Evolutionary conservation across 2,329 filamentous ascomycete species (phyloP).

Genomic region (Aspergillus eucalypticola): DNA sequence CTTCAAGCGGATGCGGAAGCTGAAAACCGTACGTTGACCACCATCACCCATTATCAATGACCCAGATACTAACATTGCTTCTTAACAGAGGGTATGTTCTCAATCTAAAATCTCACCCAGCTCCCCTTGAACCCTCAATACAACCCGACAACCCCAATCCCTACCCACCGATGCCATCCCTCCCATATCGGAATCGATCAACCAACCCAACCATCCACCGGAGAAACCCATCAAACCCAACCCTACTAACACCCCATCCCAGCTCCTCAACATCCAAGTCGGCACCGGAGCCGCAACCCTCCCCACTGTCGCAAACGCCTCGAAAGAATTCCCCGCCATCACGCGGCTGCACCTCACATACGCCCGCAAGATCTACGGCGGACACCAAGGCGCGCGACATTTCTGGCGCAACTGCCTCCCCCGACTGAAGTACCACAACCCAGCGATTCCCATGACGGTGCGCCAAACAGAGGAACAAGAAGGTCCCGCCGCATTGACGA

Average conservation of each 20-base stretch:
- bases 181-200: background rate
- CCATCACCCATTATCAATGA: background rate
- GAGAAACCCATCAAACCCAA: background rate
- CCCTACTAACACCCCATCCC: constrained; percentile 12
- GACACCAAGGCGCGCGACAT: constrained; percentile 61
- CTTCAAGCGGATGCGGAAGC: constrained; percentile 68
- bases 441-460: constrained; percentile 77
- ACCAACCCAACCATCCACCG: background rate
- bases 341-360: constrained; percentile 49
- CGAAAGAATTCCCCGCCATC: constrained; percentile 40
- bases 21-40: constrained; percentile 61
- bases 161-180: background rate
- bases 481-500: constrained; percentile 40
- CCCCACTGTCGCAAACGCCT: constrained; percentile 48
- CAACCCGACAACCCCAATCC: background rate
- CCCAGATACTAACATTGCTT: constrained; percentile 11
- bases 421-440: constrained; percentile 92
- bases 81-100: constrained; percentile 31
- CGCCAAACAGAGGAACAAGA: constrained; percentile 63
- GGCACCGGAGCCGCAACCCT: constrained; percentile 83
- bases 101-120: background rate
- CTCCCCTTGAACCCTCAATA: background rate
- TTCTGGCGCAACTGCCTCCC: constrained; percentile 86
- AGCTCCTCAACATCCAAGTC: constrained; percentile 74
- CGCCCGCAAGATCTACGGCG: constrained; percentile 44